These are phyloP conservation scores for Vickermania spadyakhi DNA, from an alignment of 208 protist species.

Conservation along the genomic window DNA sequence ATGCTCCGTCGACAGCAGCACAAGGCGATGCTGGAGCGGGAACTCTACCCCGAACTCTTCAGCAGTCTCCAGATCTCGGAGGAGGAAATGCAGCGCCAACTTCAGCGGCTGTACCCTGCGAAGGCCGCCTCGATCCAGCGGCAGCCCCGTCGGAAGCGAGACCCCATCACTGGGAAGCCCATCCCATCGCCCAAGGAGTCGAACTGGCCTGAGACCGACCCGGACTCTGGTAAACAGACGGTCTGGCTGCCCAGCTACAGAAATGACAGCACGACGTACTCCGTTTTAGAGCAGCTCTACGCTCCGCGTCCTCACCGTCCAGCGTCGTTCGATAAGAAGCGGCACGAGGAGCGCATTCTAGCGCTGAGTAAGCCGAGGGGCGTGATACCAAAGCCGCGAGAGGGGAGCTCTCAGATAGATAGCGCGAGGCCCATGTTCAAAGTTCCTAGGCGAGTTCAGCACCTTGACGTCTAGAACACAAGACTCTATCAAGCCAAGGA, in stretches of 20 bases:
- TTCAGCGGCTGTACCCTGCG: constrained; percentile 58
- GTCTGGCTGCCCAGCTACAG: background rate
- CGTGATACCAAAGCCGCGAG: background rate
- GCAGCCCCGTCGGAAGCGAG: background rate
- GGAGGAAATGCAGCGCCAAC: constrained; percentile 30
- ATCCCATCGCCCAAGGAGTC: background rate
- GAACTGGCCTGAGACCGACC: background rate
- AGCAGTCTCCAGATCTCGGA: constrained; percentile 10
- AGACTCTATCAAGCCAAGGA: too few species aligned
- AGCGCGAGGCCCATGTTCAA: background rate
- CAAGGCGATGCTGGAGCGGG: constrained; percentile 37
- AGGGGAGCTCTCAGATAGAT: background rate
- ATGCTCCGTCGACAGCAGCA: constrained; percentile 62
- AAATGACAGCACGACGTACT: background rate
- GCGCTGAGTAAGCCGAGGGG: background rate
- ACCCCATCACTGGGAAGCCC: background rate
- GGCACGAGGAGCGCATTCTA: background rate
- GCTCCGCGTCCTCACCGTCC: background rate
- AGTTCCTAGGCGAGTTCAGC: background rate
- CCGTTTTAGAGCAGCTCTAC: background rate
- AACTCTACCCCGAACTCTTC: constrained; percentile 34
- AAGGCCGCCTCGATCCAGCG: background rate
- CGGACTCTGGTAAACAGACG: background rate
- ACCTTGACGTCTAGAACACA: too few species aligned
- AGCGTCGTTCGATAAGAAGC: constrained; percentile 4